Conservation (phyloP, 306 rosid species). For the Corylus heterophylla region DNA sequence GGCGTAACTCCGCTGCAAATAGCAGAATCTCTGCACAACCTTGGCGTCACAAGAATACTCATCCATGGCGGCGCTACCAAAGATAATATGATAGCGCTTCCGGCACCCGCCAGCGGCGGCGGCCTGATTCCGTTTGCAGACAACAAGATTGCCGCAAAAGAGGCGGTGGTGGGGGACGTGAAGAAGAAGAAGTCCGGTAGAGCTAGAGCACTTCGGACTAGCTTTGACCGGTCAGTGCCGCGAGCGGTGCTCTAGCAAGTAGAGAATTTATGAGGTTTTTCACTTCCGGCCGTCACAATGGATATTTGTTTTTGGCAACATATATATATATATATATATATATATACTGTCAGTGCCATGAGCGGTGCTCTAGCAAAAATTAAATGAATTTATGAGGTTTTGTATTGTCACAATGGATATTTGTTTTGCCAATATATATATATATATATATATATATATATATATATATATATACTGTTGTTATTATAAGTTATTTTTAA, state of each 20-base stretch:
- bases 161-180: conserved; percentile 19
- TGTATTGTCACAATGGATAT: no score
- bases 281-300: no score
- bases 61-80: conserved; percentile 50
- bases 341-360: conserved; percentile 31
- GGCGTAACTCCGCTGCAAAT: conserved; percentile 71
- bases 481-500: no score
- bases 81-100: conserved; percentile 15
- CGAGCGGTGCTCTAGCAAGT: conserved; percentile 39
- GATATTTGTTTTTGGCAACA: no score
- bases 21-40: conserved; percentile 63
- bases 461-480: no score
- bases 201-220: conserved; percentile 39
- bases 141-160: conserved; percentile 10
- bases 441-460: no score
- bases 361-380: conserved; percentile 41
- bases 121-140: conserved; percentile 19
- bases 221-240: conserved; percentile 43
- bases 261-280: no score
- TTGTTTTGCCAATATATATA: no score
- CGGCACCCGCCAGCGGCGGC: background rate
- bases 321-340: no score
- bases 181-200: conserved; percentile 32
- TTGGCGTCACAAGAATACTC: conserved; percentile 69
- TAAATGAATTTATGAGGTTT: no score